Evolutionary conservation across 495 filamentous ascomycete species (phyloP), one percentile per base, ranked within the genome.

Genomic region (Ascobolus immersus): DNA sequence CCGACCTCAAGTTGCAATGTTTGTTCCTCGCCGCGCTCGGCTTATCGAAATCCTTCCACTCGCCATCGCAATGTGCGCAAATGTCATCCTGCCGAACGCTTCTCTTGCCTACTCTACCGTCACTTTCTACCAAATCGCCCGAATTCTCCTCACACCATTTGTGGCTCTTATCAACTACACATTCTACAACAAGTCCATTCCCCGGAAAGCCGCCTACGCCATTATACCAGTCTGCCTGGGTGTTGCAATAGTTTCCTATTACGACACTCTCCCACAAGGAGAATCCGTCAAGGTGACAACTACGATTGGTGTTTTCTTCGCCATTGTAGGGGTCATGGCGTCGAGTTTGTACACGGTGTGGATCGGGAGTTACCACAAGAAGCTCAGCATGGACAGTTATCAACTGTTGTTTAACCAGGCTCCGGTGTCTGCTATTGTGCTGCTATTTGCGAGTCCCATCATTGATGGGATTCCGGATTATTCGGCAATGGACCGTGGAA

Each of bases 371-470:
- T 76, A 71, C 35, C 70, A 75, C 42, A 61, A 65, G 25, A 71
- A 69, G 45, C 58, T 71, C 10, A 55, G 68, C 33, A 59, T 77
- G 49, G 67, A 60, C 33, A 69, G 64, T 45, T 74, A 75, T 63
- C 73, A 79, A 51, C 56, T 79, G 12, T 57, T 79, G 1, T 61
- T 67, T 48, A 77, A 76, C 53, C 71, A 77, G 45, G 67, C 73
- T 1, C 71, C 71, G 13, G 55, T 73, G 8, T 65, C 69, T 12
- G 61, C 63, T 2, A 55, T 69, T 18, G 43, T 77, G 43, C 56
- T 78, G 14, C 51, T 76, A 5, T 71, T 71, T 45, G 59, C 63
- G 11, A 68, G 73, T 32, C 71, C 72, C 0, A 69, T 71, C 40
- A 52, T 65, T 5, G 73, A 79, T 46, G 63, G 57, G 1, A 61